Base-by-base conservation (phyloP, 2,329 filamentous ascomycete species). In the Ophiostoma sp. region DNA sequence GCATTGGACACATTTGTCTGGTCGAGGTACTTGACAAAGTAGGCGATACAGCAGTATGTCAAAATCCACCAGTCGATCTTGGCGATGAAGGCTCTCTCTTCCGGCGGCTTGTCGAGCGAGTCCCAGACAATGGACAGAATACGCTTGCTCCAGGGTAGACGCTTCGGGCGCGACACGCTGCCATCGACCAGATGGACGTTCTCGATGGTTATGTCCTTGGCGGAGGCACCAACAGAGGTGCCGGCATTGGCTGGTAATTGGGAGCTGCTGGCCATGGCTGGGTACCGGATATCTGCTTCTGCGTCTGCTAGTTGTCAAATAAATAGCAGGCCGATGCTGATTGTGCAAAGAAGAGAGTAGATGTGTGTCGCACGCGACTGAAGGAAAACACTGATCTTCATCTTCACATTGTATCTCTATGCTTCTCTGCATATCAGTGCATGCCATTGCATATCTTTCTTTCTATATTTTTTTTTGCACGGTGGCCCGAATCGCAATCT, bases 21-120 rank as follows among this genome's bases (percentile, higher is more conserved):
- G 69, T 80, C 77, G 7, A 81, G 73, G 36, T 78, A 78, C 72
- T 80, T 80, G 76, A 80, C 78, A 62, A 81, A 81, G 70, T 80
- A 80, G 0, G 78, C 78, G 1, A 79, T 66, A 41, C 77, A 81
- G 13, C 75, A 76, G 68, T 79, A 79, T 1, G 76, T 79, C 31
- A 81, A 67, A 44, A 80, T 77, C 75, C 75, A 79, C 74, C 76
- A 78, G 68, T 80, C 79, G 7, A 79, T 73, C 68, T 79, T 79
- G 15, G 74, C 73, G 8, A 80, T 74, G 35, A 79, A 76, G 7
- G 73, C 73, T 4, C 78, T 74, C 70, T 79, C 78, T 65, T 76
- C 76, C 0, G 77, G 77, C 1, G 76, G 69, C 71, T 79, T 79
- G 72, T 79, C 78, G 41, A 78, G 73, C 0, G 76, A 74, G 65